Evolutionary conservation across 306 rosid genomes (phyloP).

Genomic region (Prunus mongolica): DNA sequence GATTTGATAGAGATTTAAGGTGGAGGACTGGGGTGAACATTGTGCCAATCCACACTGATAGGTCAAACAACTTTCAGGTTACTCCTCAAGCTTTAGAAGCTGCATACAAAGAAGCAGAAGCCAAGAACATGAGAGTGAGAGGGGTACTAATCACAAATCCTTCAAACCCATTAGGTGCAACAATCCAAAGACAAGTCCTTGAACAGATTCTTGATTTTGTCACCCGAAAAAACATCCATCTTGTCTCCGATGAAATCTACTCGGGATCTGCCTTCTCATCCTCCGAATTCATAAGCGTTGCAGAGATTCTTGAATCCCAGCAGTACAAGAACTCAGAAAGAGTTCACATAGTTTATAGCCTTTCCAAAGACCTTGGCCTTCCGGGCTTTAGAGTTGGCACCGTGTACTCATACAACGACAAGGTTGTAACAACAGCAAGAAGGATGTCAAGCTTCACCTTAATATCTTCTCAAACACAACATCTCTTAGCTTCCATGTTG

Average conservation of each 20-base stretch:
- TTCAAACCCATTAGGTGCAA: conserved; percentile 79
- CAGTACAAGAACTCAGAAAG: conserved; percentile 53
- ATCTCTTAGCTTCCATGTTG: conserved; percentile 61
- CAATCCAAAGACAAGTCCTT: conserved; percentile 53
- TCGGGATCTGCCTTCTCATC: conserved; percentile 85
- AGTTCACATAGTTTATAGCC: conserved; percentile 83
- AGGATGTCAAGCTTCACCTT: conserved; percentile 80
- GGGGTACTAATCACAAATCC: conserved; percentile 87
- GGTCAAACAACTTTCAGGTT: conserved; percentile 78
- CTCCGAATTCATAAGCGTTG: conserved; percentile 63
- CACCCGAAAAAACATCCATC: conserved; percentile 68
- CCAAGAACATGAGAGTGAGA: conserved; percentile 55
- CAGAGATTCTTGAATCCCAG: conserved; percentile 51
- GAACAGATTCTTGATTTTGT: conserved; percentile 63
- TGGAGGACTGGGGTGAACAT: conserved; percentile 95
- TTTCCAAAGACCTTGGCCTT: conserved; percentile 75
- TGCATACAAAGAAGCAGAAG: conserved; percentile 55
- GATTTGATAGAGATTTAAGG: conserved; percentile 89
- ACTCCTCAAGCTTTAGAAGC: conserved; percentile 65
- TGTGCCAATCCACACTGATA: conserved; percentile 74
- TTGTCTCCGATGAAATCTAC: conserved; percentile 90
- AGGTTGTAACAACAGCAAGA: conserved; percentile 62
- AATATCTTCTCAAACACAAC: conserved; percentile 80
- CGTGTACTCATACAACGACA: conserved; percentile 66
- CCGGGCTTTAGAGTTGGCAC: conserved; percentile 82